Evolutionary conservation across 2,329 filamentous ascomycete genomes (phyloP).

Genomic region (Penicillium occitanis): DNA sequence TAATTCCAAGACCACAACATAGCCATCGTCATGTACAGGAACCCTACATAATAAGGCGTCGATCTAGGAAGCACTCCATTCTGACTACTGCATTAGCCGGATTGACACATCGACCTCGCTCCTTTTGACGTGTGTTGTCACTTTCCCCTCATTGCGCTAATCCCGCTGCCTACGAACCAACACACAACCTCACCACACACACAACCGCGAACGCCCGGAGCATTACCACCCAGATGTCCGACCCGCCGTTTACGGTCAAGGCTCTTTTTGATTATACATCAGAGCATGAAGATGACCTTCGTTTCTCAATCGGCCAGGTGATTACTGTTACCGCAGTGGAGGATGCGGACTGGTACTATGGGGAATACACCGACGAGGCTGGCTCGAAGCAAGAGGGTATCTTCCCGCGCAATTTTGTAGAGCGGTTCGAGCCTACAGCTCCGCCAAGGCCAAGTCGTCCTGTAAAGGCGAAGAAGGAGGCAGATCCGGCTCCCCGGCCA

Average conservation of each 20-base stretch:
- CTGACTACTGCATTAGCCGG: not conserved
- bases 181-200: not conserved
- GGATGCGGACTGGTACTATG: conserved; percentile 89
- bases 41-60: not conserved
- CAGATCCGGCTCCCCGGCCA: conserved; percentile 38
- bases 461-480: conserved; percentile 66
- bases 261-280: conserved; percentile 93
- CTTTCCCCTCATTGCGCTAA: conserved; percentile 21
- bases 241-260: conserved; percentile 84
- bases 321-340: conserved; percentile 93
- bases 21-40: conserved; percentile 7
- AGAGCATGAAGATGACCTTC: conserved; percentile 90
- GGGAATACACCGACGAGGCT: conserved; percentile 75
- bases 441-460: conserved; percentile 79
- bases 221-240: conserved; percentile 59
- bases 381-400: conserved; percentile 79
- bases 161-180: conserved; percentile 19
- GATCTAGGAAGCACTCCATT: not conserved
- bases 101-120: not conserved
- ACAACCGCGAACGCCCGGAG: conserved; percentile 23
- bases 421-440: conserved; percentile 87
- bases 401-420: conserved; percentile 96
- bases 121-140: conserved; percentile 12
- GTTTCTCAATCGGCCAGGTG: conserved; percentile 79
- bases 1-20: not conserved